A percentile compares a stretch with the other conserved stretches of the same genome.
phyloP scores from a whole-genome alignment of 306 rosid genomes.

The Potentilla sterilis region DNA sequence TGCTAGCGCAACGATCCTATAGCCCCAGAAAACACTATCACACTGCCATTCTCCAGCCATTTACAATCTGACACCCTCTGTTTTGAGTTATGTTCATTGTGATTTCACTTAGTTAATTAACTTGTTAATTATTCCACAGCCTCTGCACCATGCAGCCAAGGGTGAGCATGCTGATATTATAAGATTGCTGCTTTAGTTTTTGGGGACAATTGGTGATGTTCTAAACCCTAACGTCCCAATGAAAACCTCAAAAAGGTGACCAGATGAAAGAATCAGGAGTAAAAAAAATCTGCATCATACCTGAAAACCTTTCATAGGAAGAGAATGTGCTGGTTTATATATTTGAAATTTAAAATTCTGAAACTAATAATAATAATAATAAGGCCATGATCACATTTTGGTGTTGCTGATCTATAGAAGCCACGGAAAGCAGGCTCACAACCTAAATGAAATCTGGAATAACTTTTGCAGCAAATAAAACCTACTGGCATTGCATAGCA shows the following conservation, averaged over 20 bases:
- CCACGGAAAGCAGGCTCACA: not conserved
- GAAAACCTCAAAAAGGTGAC: not conserved
- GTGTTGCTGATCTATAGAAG: not conserved
- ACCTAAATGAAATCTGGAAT: not conserved
- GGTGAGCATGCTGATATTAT: slow-evolving; percentile 74
- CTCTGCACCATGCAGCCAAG: slow-evolving; percentile 94
- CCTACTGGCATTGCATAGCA: slow-evolving; percentile 34
- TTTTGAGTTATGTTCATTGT: not conserved
- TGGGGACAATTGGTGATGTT: no score
- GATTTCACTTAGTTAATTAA: not conserved
- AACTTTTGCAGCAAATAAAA: slow-evolving; percentile 15
- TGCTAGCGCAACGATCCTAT: no score
- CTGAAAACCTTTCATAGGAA: not conserved
- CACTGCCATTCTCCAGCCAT: not conserved
- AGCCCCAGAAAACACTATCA: not conserved
- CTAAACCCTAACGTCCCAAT: not conserved
- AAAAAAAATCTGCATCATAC: not conserved
- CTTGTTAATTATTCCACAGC: slow-evolving; percentile 41
- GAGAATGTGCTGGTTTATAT: not conserved
- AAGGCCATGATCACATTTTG: slow-evolving; percentile 4
- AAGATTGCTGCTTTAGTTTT: slow-evolving; percentile 39
- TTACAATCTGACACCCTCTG: not conserved
- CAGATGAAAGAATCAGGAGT: not conserved
- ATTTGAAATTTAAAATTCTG: not conserved
- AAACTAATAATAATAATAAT: not conserved